Evolutionary conservation across 108 stramenopile species (phyloP).

Genomic region (Phaeodactylum tricornutum): DNA sequence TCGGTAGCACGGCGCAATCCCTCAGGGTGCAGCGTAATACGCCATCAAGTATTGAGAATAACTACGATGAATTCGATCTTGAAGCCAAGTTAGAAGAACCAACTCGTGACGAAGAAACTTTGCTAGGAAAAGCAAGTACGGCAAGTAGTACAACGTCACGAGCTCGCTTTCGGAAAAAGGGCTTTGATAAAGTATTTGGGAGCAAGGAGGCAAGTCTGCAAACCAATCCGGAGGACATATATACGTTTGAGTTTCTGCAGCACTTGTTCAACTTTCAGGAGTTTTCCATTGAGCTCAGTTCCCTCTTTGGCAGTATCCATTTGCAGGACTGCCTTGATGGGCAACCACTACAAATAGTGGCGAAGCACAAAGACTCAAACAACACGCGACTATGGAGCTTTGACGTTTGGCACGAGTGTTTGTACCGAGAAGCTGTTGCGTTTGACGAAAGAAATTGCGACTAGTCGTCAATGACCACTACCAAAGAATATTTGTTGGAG

Average conservation of each 20-base stretch:
- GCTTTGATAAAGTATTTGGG: slow-evolving; percentile 54
- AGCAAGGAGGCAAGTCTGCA: slow-evolving; percentile 6
- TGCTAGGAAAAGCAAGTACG: slow-evolving; percentile 23
- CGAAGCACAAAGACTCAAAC: slow-evolving; percentile 14
- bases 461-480: too few relatives aligned
- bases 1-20: slow-evolving; percentile 72
- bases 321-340: slow-evolving; percentile 49
- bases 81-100: slow-evolving; percentile 26
- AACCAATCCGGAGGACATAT: slow-evolving; percentile 41
- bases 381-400: slow-evolving; percentile 59
- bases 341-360: slow-evolving; percentile 57
- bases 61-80: slow-evolving; percentile 9
- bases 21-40: too few relatives aligned
- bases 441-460: background rate
- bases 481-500: too few relatives aligned
- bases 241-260: slow-evolving; percentile 84
- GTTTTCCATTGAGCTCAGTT: slow-evolving; percentile 56
- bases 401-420: slow-evolving; percentile 66
- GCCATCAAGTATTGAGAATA: slow-evolving; percentile 4
- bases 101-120: slow-evolving; percentile 10
- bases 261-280: slow-evolving; percentile 72
- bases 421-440: slow-evolving; percentile 23
- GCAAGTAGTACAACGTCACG: slow-evolving; percentile 35
- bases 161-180: slow-evolving; percentile 46
- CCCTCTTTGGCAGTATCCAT: slow-evolving; percentile 46